Conservation (phyloP, 2,329 filamentous ascomycete genomes). For the Albophoma yamanashiensis region DNA sequence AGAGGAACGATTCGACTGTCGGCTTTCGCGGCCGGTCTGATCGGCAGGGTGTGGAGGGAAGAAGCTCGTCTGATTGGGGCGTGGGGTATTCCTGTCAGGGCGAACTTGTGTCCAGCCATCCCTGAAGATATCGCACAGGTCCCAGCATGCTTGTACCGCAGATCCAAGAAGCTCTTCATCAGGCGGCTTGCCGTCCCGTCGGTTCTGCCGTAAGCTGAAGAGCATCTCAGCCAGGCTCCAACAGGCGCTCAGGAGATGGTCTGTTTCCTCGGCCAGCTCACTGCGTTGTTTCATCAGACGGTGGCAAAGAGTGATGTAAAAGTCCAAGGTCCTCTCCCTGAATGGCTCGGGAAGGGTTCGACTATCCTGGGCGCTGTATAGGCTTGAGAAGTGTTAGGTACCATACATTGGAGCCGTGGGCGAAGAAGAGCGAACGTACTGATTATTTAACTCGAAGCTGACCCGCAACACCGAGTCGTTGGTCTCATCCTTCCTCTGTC, state of each 20-base stretch:
- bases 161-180: slow-evolving; percentile 81
- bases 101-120: slow-evolving; percentile 85
- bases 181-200: slow-evolving; percentile 57
- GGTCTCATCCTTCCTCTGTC: slow-evolving; percentile 64
- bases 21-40: slow-evolving; percentile 35
- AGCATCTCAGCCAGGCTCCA: slow-evolving; percentile 91
- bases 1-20: slow-evolving; percentile 39
- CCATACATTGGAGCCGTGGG: background rate
- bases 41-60: slow-evolving; percentile 40
- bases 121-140: slow-evolving; percentile 84
- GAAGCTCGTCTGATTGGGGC: slow-evolving; percentile 69
- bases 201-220: slow-evolving; percentile 78
- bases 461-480: slow-evolving; percentile 82
- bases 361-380: slow-evolving; percentile 82
- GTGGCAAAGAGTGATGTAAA: slow-evolving; percentile 89
- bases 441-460: slow-evolving; percentile 91
- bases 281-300: slow-evolving; percentile 90
- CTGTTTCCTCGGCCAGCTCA: slow-evolving; percentile 69
- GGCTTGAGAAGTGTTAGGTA: slow-evolving; percentile 28
- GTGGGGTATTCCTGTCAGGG: slow-evolving; percentile 75
- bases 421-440: slow-evolving; percentile 35
- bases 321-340: slow-evolving; percentile 80
- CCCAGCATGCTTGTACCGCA: slow-evolving; percentile 89
- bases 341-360: slow-evolving; percentile 76
- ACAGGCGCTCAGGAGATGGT: slow-evolving; percentile 73